Evolutionary conservation across 768 basidiomycete genomes (phyloP).

Genomic region (Lactarius vividus): DNA sequence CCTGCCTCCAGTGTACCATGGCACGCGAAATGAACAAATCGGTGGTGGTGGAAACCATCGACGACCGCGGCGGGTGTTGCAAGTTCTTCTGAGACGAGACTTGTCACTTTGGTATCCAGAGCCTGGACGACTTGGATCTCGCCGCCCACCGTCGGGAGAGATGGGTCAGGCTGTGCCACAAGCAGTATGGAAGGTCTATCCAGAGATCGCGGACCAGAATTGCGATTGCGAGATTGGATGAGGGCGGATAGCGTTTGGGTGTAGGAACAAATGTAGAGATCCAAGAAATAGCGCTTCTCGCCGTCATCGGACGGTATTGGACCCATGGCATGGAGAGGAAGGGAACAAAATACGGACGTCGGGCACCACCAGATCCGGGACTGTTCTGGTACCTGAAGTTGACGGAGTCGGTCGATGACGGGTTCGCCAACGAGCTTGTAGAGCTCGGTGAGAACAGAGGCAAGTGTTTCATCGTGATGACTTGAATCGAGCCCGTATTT

Average conservation of each 20-base stretch:
- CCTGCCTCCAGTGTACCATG: no score
- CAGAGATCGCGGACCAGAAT: no score
- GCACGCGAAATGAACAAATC: no score
- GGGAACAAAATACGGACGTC: slow-evolving; percentile 4
- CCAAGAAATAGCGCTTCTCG: neutral
- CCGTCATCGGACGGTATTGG: neutral
- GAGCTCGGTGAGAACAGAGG: neutral
- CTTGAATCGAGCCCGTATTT: neutral
- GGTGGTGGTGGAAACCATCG: no score
- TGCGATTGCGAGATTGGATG: neutral
- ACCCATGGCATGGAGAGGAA: slow-evolving; percentile 24
- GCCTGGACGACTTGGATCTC: no score
- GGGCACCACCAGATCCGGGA: neutral
- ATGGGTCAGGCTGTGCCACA: no score
- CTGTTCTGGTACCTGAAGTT: neutral
- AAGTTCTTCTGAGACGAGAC: no score
- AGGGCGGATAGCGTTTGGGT: neutral
- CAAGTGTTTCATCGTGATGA: no score
- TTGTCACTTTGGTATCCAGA: no score
- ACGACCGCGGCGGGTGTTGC: no score
- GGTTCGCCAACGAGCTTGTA: neutral
- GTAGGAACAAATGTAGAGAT: slow-evolving; percentile 5
- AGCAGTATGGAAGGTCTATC: no score
- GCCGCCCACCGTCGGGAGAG: no score
- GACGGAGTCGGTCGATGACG: neutral